Conservation (phyloP, 495 filamentous ascomycete genomes). For the Penicillium chermesinum region DNA sequence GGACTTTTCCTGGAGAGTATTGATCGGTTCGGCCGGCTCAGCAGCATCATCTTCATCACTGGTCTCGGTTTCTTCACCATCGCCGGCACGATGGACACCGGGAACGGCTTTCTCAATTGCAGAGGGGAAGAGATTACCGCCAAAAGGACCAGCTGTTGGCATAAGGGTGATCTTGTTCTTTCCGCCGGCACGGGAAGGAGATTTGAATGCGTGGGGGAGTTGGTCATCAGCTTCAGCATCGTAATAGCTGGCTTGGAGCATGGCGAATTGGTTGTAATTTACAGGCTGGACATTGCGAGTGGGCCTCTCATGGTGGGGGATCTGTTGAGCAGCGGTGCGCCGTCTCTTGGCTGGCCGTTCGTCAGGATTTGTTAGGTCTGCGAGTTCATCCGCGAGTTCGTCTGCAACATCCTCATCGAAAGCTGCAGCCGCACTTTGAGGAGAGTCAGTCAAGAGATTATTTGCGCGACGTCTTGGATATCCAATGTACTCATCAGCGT, state of each 20-base stretch:
- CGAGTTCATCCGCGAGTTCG: conserved; percentile 75
- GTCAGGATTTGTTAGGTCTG: conserved; percentile 29
- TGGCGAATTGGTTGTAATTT: conserved; percentile 69
- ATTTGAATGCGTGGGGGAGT: conserved; percentile 52
- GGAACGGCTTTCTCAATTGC: conserved; percentile 61
- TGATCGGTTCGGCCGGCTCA: too few relatives aligned
- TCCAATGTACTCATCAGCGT: conserved; percentile 46
- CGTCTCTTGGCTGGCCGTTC: conserved; percentile 21
- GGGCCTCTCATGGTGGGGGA: conserved; percentile 51
- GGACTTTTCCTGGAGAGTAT: too few relatives aligned
- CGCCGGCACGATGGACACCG: conserved; percentile 64
- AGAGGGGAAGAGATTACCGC: conserved; percentile 68
- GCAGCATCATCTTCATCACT: conserved; percentile 82
- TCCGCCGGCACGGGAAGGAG: conserved; percentile 63
- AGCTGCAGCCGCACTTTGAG: conserved; percentile 52
- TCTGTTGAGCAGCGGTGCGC: conserved; percentile 49
- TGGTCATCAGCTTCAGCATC: conserved; percentile 62
- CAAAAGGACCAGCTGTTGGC: conserved; percentile 86
- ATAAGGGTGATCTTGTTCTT: conserved; percentile 66
- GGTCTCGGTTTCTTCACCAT: conserved; percentile 86
- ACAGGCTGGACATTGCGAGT: conserved; percentile 54
- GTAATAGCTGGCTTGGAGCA: conserved; percentile 23
- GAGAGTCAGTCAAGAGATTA: conserved; percentile 34
- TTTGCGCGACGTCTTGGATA: conserved; percentile 47
- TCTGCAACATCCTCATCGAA: conserved; percentile 58